Evolutionary conservation across 306 rosid species (phyloP).

Genomic region (Trifolium fragiferum): DNA sequence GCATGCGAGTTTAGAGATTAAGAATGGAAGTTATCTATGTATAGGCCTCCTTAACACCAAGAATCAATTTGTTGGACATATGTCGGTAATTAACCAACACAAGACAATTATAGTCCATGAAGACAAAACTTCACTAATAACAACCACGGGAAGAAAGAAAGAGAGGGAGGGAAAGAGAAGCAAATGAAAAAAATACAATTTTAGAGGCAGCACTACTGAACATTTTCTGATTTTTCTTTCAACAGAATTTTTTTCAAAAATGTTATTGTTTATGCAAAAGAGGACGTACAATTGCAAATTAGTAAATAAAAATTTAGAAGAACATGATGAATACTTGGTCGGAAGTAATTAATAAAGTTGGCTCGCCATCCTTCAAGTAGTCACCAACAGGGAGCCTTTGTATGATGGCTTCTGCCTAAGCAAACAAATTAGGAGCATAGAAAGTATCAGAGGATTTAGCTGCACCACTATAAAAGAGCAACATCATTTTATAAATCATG

Average conservation of each 20-base stretch:
- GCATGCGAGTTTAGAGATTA: slow-evolving; percentile 30
- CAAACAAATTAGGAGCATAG: slow-evolving; percentile 60
- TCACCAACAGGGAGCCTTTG: slow-evolving; percentile 76
- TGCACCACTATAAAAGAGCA: slow-evolving; percentile 33
- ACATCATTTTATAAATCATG: slow-evolving; percentile 23
- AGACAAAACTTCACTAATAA: slow-evolving; percentile 5
- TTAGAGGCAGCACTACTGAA: slow-evolving; percentile 11
- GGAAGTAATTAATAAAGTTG: slow-evolving; percentile 79
- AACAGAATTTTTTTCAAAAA: background rate
- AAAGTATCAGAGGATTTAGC: slow-evolving; percentile 25
- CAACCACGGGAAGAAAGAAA: slow-evolving; percentile 22
- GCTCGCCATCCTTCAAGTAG: slow-evolving; percentile 67
- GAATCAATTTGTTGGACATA: slow-evolving; percentile 32
- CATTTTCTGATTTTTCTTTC: background rate
- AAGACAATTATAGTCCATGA: slow-evolving; percentile 12
- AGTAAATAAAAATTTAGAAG: slow-evolving; percentile 43
- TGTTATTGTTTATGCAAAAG: slow-evolving; percentile 26
- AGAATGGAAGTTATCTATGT: slow-evolving; percentile 24
- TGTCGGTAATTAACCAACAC: slow-evolving; percentile 33
- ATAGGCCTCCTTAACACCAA: slow-evolving; percentile 36
- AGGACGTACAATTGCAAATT: slow-evolving; percentile 21
- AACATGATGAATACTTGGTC: slow-evolving; percentile 87
- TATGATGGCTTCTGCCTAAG: slow-evolving; percentile 90
- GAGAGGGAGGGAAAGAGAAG: background rate
- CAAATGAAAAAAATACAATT: slow-evolving; percentile 7